phyloP scores from a whole-genome alignment of 768 basidiomycete genomes.

The Pleurotus tuber-regium region DNA sequence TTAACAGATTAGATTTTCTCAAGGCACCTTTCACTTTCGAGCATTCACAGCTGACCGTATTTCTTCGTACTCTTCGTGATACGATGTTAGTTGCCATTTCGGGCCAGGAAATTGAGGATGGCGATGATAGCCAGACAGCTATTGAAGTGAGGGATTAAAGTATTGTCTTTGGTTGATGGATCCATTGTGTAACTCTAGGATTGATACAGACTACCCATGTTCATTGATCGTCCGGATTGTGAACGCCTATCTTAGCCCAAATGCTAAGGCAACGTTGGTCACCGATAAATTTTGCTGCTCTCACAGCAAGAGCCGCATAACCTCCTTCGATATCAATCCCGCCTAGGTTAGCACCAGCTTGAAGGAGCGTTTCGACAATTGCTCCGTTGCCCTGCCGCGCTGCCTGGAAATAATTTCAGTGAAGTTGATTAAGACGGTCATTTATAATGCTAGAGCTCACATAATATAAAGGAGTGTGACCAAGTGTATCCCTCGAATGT shows the following conservation, averaged over 20 bases:
- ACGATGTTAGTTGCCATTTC: conserved; percentile 33
- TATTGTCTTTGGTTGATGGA: background rate
- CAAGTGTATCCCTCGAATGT: conserved; percentile 75
- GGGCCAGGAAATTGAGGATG: conserved; percentile 24
- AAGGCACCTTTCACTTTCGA: conserved; percentile 65
- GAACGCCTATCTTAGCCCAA: conserved; percentile 57
- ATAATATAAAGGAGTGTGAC: conserved; percentile 84
- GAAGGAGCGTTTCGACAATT: conserved; percentile 62
- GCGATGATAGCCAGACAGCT: conserved; percentile 23
- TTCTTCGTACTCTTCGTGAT: conserved; percentile 60
- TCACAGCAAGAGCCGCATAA: conserved; percentile 50
- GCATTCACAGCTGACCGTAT: conserved; percentile 62
- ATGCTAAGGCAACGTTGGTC: conserved; percentile 44
- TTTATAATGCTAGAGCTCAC: conserved; percentile 35
- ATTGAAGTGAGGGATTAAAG: conserved; percentile 23
- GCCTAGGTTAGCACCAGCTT: conserved; percentile 73
- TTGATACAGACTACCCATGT: conserved; percentile 3
- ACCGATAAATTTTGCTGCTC: conserved; percentile 31
- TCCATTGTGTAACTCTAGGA: background rate
- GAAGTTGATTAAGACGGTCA: background rate
- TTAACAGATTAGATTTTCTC: conserved; percentile 61
- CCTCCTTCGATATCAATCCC: conserved; percentile 66
- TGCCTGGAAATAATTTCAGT: conserved; percentile 44
- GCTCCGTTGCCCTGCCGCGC: conserved; percentile 66
- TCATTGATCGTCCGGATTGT: conserved; percentile 15